Evolutionary conservation across 1,284 basidiomycete genomes (phyloP).

Genomic region (Cutaneotrichosporon daszewskae): DNA sequence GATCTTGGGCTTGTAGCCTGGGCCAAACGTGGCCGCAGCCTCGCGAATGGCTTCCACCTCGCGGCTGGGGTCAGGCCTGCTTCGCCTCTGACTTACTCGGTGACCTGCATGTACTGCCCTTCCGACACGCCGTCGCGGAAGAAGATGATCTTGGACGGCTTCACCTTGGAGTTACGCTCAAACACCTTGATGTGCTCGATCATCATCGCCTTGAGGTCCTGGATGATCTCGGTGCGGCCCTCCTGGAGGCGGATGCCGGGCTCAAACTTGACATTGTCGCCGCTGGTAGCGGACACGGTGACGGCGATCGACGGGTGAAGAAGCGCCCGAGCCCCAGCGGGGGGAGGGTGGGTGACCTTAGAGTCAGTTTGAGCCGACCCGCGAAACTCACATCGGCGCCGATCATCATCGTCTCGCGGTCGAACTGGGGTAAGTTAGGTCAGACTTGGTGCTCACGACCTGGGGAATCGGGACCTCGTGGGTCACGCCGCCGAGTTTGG

Average conservation of each 20-base stretch:
- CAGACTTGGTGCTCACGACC: slow-evolving; percentile 11
- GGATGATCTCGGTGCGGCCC: slow-evolving; percentile 40
- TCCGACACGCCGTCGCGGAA: slow-evolving; percentile 52
- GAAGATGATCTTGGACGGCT: slow-evolving; percentile 46
- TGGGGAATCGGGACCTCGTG: slow-evolving; percentile 33
- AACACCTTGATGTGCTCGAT: slow-evolving; percentile 30
- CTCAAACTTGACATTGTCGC: slow-evolving; percentile 40
- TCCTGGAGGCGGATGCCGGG: slow-evolving; percentile 48
- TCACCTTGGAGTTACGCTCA: slow-evolving; percentile 33
- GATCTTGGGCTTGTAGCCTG: slow-evolving; percentile 41
- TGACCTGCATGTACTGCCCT: slow-evolving; percentile 49
- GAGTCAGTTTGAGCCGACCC: too few relatives aligned
- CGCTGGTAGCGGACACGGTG: slow-evolving; percentile 46
- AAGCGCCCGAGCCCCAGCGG: slow-evolving; percentile 26
- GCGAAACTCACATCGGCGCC: slow-evolving; percentile 48
- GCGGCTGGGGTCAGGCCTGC: slow-evolving; percentile 1
- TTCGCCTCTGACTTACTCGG: slow-evolving; percentile 29
- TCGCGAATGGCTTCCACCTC: slow-evolving; percentile 39
- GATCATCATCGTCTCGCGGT: slow-evolving; percentile 48
- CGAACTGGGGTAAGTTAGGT: slow-evolving; percentile 19
- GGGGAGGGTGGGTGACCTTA: slow-evolving; percentile 27
- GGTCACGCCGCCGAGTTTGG: slow-evolving; percentile 52
- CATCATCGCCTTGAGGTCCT: slow-evolving; percentile 31
- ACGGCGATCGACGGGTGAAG: slow-evolving; percentile 50
- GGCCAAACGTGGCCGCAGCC: slow-evolving; percentile 23